Base-by-base conservation (phyloP, 1,139 yeast genomes). In the Kazachstania sp. region DNA sequence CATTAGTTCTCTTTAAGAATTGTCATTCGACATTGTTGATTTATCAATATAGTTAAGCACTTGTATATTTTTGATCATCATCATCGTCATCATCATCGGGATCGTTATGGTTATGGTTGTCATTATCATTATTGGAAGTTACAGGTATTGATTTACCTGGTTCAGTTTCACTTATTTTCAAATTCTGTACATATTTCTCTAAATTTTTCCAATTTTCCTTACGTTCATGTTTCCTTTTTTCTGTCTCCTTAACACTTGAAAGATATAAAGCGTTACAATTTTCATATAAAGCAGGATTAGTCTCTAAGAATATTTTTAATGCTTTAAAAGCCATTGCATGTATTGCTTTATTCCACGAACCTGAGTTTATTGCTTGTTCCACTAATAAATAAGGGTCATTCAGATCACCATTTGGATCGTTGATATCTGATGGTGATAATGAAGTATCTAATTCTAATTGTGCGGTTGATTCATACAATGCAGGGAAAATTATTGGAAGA, bases 251-350 rank as follows among this genome's bases (percentile, higher is more conserved):
- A 29, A 59, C 56, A 46, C 66, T 63, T 12, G 61, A 60, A 54
- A 87, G 83, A 66, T 90, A 90, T 56, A 87, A 71, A 61, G 86
- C 77, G 19, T 95, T 85, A 64, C 97, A 92, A 63, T 88, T 94
- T 63, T 90, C 97, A 66, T 87, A 94, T 40, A 92, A 72, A 9
- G 83, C 81, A 15, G 96, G 95, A 64, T 88, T 90, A 49, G 94
- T 86, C 61, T 92, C 97, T 85, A 90, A 81, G 60, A 94, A 90
- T 50, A 87, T 85, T 65, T 90, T 88, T 58, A 92, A 74, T 0
- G 97, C 96, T 48, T 86, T 86, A 68, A 80, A 88, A 3, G 95
- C 92, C 73, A 92, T 79, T 49, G 87, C 81, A 58, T 92, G 95
- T 43, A 92, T 90, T 44, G 95, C 87, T 58, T 95, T 78, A 65